These are phyloP conservation scores for Tylopilus rubrobrunneus DNA, from an alignment of 768 basidiomycete genomes.

Conservation along the genomic window DNA sequence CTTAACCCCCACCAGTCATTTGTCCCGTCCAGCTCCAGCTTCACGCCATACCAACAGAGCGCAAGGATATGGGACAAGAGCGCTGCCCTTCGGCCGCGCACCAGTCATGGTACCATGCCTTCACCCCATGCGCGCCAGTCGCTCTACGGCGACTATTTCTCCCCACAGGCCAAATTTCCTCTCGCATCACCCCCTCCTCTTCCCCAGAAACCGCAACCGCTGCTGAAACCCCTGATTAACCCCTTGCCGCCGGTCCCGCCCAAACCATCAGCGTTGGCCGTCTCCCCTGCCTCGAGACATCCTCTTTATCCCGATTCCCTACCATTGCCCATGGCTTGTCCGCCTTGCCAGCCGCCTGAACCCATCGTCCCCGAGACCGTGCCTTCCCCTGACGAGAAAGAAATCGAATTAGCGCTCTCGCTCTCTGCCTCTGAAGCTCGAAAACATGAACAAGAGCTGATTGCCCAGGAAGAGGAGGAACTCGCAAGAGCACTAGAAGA, in stretches of 20 bases:
- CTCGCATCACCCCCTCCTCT: conserved; percentile 29
- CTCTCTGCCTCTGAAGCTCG: conserved; percentile 39
- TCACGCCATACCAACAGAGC: conserved; percentile 23
- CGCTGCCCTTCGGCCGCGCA: conserved; percentile 10
- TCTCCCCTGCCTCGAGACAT: conserved; percentile 19
- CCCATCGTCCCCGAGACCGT: conserved; percentile 3
- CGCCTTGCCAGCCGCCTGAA: conserved; percentile 9
- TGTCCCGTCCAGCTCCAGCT: conserved; percentile 25
- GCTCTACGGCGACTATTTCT: conserved; percentile 30
- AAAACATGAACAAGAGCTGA: conserved; percentile 22
- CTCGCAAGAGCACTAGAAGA: conserved; percentile 59
- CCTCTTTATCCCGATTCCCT: conserved; percentile 34
- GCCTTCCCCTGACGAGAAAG: conserved; percentile 40
- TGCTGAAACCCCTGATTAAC: conserved; percentile 31
- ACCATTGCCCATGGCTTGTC: conserved; percentile 15
- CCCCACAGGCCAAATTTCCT: conserved; percentile 8
- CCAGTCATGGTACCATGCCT: conserved; percentile 4
- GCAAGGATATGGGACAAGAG: conserved; percentile 20
- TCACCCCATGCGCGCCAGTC: conserved; percentile 14
- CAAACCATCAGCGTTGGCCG: conserved; percentile 29
- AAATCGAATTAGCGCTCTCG: conserved; percentile 45
- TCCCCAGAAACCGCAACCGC: conserved; percentile 27
- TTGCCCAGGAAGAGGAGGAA: conserved; percentile 56
- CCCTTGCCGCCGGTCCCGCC: conserved; percentile 39
- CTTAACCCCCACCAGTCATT: conserved; percentile 4